Conservation (phyloP, 441 rosid genomes). For the Macaranga tanarius region DNA sequence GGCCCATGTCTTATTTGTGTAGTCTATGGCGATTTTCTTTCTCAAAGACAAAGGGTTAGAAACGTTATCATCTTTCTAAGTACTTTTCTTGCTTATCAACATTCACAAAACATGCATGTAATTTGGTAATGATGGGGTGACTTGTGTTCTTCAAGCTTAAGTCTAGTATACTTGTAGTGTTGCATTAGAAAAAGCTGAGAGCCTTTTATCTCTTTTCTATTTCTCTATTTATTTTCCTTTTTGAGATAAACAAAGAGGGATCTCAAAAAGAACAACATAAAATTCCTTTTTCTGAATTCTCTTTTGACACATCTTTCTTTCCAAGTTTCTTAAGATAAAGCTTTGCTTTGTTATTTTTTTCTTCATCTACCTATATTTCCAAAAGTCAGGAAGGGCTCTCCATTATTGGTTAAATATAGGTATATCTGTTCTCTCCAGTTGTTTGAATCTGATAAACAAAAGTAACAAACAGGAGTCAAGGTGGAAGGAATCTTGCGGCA, state of each 20-base stretch:
- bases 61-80: not conserved
- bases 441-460: conserved; percentile 29
- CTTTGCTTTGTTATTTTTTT: not conserved
- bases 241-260: not conserved
- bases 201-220: not conserved
- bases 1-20: too few species aligned
- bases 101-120: not conserved
- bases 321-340: not conserved
- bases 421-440: not conserved
- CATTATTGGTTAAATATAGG: not conserved
- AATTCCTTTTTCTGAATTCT: not conserved
- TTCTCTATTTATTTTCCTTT: not conserved
- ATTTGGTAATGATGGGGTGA: not conserved
- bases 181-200: not conserved
- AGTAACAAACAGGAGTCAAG: conserved; percentile 60
- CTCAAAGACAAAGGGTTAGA: too few species aligned
- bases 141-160: not conserved
- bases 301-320: not conserved
- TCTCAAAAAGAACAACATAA: not conserved
- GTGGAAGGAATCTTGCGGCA: conserved; percentile 97
- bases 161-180: not conserved
- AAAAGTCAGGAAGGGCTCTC: not conserved
- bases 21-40: too few species aligned
- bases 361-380: not conserved
- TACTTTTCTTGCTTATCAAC: not conserved